phyloP scores from a whole-genome alignment of 306 rosid genomes.

The Cicer pinnatifidum region DNA sequence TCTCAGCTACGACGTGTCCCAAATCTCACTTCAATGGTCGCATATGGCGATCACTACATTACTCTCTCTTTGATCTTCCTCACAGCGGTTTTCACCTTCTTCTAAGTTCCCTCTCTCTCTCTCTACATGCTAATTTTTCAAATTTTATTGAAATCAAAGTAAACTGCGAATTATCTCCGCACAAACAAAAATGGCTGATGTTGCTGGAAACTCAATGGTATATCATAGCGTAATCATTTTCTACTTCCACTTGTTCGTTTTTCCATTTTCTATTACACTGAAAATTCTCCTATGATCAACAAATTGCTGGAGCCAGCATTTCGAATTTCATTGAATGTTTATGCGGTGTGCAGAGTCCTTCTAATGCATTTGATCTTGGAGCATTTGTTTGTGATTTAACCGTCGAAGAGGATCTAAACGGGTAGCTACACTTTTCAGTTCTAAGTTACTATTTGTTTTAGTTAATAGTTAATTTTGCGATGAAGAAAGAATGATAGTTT shows the following conservation, averaged over 20 bases:
- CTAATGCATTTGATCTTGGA: constrained; percentile 68
- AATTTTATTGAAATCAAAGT: constrained; percentile 1
- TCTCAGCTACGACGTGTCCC: constrained; percentile 18
- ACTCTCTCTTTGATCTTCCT: neutral
- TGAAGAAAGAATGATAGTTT: neutral
- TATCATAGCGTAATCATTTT: neutral
- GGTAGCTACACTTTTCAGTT: constrained; percentile 45
- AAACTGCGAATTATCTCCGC: neutral
- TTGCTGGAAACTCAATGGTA: constrained; percentile 47
- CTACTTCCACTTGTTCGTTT: neutral
- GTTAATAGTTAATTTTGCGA: neutral
- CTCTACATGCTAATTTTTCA: neutral
- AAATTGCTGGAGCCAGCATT: neutral
- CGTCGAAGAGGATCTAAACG: constrained; percentile 77
- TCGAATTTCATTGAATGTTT: constrained; percentile 24
- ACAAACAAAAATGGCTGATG: constrained; percentile 48
- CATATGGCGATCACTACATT: constrained; percentile 31
- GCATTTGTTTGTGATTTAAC: constrained; percentile 82
- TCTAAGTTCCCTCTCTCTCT: neutral
- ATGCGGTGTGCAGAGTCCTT: constrained; percentile 50
- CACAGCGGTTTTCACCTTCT: neutral
- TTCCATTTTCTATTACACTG: neutral
- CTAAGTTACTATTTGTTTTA: neutral
- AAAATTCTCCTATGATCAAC: neutral
- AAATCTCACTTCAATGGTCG: constrained; percentile 30